These are phyloP conservation scores for Massarina eburnea DNA, from an alignment of 2,329 filamentous ascomycete genomes.

Conservation along the genomic window DNA sequence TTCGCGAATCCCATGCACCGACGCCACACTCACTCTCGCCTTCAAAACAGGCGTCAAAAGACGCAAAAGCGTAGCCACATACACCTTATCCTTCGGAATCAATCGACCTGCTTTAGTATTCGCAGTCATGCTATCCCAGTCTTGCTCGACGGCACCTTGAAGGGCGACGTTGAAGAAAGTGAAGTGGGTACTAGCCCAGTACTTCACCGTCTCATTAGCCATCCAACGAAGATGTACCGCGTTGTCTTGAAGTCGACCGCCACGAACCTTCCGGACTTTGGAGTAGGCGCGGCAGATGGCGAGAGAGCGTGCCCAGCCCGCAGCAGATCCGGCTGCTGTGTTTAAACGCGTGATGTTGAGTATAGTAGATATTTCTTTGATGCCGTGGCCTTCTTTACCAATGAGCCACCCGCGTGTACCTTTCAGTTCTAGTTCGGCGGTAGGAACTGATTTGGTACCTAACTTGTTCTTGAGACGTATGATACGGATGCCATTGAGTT, in stretches of 20 bases:
- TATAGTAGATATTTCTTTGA: constrained; percentile 68
- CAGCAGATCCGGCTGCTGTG: constrained; percentile 56
- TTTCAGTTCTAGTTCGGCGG: constrained; percentile 65
- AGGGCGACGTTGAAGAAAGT: constrained; percentile 57
- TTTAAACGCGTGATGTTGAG: constrained; percentile 68
- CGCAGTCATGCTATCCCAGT: constrained; percentile 25
- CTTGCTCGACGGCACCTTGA: constrained; percentile 58
- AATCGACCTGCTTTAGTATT: constrained; percentile 21
- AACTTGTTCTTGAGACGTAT: constrained; percentile 72
- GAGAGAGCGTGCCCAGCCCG: constrained; percentile 58
- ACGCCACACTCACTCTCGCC: constrained; percentile 26
- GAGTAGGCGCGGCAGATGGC: constrained; percentile 61
- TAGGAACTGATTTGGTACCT: constrained; percentile 69
- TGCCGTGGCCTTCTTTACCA: constrained; percentile 66
- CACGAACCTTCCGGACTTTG: constrained; percentile 56
- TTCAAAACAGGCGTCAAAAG: constrained; percentile 32
- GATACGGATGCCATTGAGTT: constrained; percentile 68
- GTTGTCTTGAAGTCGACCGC: constrained; percentile 53
- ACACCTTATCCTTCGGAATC: constrained; percentile 21
- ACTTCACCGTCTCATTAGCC: constrained; percentile 58
- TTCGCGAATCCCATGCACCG: constrained; percentile 54
- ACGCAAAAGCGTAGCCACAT: constrained; percentile 17
- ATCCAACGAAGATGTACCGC: constrained; percentile 62
- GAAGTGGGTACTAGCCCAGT: constrained; percentile 60
- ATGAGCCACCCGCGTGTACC: constrained; percentile 56